phyloP scores from a whole-genome alignment of 345 rosid species.

The Gossypium arboreum region DNA sequence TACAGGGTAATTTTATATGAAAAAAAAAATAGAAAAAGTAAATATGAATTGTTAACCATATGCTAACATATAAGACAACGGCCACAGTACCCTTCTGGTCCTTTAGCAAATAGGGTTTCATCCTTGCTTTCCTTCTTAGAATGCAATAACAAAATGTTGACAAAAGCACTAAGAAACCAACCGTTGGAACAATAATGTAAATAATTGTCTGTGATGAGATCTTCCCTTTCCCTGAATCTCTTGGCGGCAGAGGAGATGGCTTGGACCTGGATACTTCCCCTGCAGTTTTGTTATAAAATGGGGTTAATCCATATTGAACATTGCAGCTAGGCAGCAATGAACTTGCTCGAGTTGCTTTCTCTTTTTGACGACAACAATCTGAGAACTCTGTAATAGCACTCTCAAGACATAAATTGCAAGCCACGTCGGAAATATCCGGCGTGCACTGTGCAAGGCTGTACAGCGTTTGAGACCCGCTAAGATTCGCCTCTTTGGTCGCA shows the following conservation, averaged over 20 bases:
- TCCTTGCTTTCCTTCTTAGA: constrained; percentile 12
- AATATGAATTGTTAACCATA: neutral
- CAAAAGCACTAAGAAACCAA: neutral
- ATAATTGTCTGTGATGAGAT: neutral
- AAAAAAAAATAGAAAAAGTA: neutral
- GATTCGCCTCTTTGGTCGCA: neutral
- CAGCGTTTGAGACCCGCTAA: neutral
- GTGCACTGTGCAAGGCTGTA: constrained; percentile 34
- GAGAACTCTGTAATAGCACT: neutral
- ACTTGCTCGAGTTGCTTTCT: constrained; percentile 12
- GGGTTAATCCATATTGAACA: constrained; percentile 21
- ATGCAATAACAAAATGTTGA: neutral
- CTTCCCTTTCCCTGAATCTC: neutral
- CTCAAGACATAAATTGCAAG: constrained; percentile 23
- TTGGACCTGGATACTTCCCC: neutral
- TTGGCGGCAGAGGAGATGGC: neutral
- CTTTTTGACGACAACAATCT: neutral
- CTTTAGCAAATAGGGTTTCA: neutral
- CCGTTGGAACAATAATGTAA: constrained; percentile 13
- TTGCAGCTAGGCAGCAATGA: constrained; percentile 21
- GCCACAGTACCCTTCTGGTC: constrained; percentile 9
- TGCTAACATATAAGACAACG: neutral
- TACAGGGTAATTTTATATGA: neutral
- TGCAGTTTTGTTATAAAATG: constrained; percentile 15
- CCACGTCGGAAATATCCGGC: constrained; percentile 21